A percentile compares a stretch with the other conserved stretches of the same genome.
These are phyloP conservation scores for Orbilia javanica DNA, from an alignment of 2,329 filamentous ascomycete species.

Conservation along the genomic window DNA sequence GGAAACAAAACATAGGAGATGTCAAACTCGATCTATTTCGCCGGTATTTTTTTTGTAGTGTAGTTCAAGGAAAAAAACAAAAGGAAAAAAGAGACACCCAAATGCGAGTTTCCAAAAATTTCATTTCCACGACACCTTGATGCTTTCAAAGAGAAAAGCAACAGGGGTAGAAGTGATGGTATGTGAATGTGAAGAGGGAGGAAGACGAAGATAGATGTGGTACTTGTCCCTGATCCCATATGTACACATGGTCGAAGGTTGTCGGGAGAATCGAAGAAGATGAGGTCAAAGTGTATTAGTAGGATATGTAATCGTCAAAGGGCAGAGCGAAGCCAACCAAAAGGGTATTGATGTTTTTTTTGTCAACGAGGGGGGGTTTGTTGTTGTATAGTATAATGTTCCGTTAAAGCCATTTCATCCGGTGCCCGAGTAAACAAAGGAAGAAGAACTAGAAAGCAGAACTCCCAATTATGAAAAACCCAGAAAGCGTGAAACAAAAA, in stretches of 20 bases:
- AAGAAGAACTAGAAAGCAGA: conserved; percentile 42
- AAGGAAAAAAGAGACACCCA: conserved; percentile 28
- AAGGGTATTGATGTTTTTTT: conserved; percentile 24
- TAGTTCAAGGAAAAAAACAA: conserved; percentile 9
- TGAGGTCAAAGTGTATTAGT: conserved; percentile 53
- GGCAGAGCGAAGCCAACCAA: conserved; percentile 38
- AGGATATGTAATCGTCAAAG: conserved; percentile 57
- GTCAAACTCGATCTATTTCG: conserved; percentile 55
- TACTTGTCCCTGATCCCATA: conserved; percentile 61
- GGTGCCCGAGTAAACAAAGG: conserved; percentile 49
- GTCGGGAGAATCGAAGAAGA: conserved; percentile 59
- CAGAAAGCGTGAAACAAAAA: conserved; percentile 54
- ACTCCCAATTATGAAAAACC: conserved; percentile 59
- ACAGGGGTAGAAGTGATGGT: conserved; percentile 29
- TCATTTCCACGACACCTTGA: conserved; percentile 39
- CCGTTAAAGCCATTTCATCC: conserved; percentile 58
- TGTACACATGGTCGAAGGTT: conserved; percentile 60
- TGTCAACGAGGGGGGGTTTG: conserved; percentile 29
- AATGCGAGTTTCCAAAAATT: conserved; percentile 39
- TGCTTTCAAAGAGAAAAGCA: conserved; percentile 36
- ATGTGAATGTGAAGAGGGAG: conserved; percentile 30
- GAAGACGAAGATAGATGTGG: conserved; percentile 54
- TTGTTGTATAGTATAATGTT: conserved; percentile 55
- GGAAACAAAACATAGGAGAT: conserved; percentile 50
- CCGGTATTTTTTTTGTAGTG: conserved; percentile 32